Evolutionary conservation across 345 rosid genomes (phyloP).

Genomic region (Corchorus capsularis): DNA sequence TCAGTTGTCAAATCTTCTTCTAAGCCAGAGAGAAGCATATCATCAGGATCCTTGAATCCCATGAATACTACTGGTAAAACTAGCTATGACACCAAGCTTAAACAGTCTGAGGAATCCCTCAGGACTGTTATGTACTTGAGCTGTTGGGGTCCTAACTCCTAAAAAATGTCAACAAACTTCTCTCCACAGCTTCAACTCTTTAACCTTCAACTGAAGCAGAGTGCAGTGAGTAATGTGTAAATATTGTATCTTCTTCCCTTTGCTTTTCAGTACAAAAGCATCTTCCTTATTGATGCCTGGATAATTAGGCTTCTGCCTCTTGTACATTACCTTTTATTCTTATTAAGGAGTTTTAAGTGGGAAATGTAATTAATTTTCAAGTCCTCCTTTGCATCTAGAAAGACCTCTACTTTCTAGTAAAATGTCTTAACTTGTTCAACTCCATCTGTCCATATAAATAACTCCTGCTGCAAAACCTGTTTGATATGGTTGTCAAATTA

Average conservation of each 20-base stretch:
- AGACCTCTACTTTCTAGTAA: neutral
- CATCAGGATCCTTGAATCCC: slow-evolving; percentile 23
- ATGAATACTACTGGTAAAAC: slow-evolving; percentile 17
- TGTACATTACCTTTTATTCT: neutral
- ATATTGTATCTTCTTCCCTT: neutral
- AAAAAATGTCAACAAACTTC: slow-evolving; percentile 16
- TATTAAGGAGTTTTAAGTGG: neutral
- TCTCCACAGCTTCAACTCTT: neutral
- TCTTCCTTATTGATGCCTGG: neutral
- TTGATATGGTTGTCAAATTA: neutral
- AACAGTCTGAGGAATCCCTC: slow-evolving; percentile 45
- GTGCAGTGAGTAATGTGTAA: neutral
- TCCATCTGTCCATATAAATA: neutral
- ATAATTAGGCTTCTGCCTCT: neutral
- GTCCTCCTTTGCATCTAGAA: neutral
- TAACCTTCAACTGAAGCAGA: neutral
- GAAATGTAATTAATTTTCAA: neutral
- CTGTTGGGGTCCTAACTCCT: slow-evolving; percentile 47
- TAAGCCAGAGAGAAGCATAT: slow-evolving; percentile 23
- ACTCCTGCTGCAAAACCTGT: neutral
- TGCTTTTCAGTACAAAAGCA: neutral
- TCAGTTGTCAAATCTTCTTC: slow-evolving; percentile 18
- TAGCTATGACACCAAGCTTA: slow-evolving; percentile 19
- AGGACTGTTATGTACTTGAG: slow-evolving; percentile 48
- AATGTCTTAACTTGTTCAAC: neutral